A percentile compares a stretch with the other conserved stretches of the same genome.
Evolutionary conservation across 1,284 basidiomycete species (phyloP).

Genomic region (Pseudozyma sp.): DNA sequence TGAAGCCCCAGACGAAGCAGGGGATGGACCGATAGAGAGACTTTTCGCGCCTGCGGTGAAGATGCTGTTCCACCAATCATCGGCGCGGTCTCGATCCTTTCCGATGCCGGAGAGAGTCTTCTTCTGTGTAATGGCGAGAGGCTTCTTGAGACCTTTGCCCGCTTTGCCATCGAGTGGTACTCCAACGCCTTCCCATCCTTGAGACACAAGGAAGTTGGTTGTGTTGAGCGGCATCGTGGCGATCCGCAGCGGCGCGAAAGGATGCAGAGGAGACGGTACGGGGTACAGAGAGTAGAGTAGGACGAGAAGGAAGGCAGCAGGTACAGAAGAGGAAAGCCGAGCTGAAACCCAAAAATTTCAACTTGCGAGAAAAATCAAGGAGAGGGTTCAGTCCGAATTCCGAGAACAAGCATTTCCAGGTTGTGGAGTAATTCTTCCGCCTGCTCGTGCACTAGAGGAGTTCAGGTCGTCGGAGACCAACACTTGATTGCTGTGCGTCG

Average conservation of each 20-base stretch:
- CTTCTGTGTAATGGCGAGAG: slow-evolving; percentile 64
- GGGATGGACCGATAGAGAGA: slow-evolving; percentile 42
- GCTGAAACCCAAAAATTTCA: neutral
- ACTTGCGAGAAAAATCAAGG: neutral
- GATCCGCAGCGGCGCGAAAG: neutral
- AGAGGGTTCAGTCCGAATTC: neutral
- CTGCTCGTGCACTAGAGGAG: too few relatives aligned
- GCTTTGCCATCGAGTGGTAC: slow-evolving; percentile 60
- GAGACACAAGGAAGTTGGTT: slow-evolving; percentile 52
- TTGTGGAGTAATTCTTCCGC: too few relatives aligned
- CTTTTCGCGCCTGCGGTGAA: slow-evolving; percentile 63
- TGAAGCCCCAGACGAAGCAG: slow-evolving; percentile 17
- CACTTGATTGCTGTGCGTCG: neutral
- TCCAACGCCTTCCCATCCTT: slow-evolving; percentile 66
- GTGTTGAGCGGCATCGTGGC: slow-evolving; percentile 64
- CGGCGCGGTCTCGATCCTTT: slow-evolving; percentile 65
- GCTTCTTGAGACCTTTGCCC: slow-evolving; percentile 66
- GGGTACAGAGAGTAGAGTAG: too few relatives aligned
- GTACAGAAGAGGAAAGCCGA: too few relatives aligned
- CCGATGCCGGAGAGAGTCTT: slow-evolving; percentile 64
- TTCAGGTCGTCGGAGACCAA: neutral
- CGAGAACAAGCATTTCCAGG: neutral
- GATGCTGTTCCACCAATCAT: slow-evolving; percentile 68
- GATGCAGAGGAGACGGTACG: neutral
- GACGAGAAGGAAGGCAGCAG: too few relatives aligned